A percentile compares a stretch with the other conserved stretches of the same genome.
Conservation (phyloP, 169 alveolate species). For the Plasmodium ovale region DNA sequence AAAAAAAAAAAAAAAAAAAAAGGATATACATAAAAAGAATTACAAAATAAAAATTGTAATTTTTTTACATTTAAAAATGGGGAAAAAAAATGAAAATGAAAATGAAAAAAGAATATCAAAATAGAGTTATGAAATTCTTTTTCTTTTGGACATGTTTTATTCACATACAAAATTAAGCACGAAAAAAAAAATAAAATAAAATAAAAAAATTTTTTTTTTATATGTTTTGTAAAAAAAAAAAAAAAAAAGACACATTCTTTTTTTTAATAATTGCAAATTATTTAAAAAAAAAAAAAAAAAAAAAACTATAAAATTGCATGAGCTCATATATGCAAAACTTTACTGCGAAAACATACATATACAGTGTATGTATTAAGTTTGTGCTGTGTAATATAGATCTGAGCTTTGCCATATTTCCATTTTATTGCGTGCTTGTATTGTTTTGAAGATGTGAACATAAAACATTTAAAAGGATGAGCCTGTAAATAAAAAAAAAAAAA, state of each 20-base stretch:
- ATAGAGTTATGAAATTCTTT: background rate
- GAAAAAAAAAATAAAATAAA: too few relatives aligned
- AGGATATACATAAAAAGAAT: background rate
- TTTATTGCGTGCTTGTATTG: background rate
- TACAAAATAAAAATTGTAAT: conserved; percentile 3
- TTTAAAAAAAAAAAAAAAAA: background rate
- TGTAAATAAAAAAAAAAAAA: too few relatives aligned
- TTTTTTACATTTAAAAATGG: background rate
- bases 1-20: background rate
- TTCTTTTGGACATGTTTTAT: background rate
- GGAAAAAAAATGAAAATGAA: background rate
- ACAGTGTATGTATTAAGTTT: background rate
- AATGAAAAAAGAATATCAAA: background rate
- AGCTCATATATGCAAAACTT: background rate
- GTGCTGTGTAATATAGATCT: background rate
- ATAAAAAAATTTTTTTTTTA: too few relatives aligned
- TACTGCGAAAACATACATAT: too few relatives aligned
- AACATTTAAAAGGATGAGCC: too few relatives aligned
- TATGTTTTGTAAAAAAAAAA: background rate
- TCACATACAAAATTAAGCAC: background rate
- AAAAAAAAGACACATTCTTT: conserved; percentile 1
- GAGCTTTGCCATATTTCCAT: background rate
- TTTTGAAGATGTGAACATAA: too few relatives aligned
- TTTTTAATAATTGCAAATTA: conserved; percentile 1
- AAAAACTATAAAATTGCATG: background rate